Evolutionary conservation across 306 rosid species (phyloP).

Genomic region (Datisca glomerata): DNA sequence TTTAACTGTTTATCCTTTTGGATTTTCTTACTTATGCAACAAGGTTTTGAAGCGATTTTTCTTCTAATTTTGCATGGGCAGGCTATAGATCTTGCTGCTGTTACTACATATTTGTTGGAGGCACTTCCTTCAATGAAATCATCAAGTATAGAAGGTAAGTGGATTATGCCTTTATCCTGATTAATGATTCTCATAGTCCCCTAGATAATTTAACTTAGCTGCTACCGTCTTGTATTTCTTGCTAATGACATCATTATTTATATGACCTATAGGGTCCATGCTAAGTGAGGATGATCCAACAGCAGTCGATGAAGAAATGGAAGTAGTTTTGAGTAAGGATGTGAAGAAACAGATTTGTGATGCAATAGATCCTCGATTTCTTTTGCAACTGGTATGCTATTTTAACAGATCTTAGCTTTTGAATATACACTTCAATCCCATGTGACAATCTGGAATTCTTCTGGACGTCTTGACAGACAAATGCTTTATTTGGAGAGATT

Average conservation of each 20-base stretch:
- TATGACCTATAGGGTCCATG: constrained; percentile 44
- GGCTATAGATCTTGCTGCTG: constrained; percentile 85
- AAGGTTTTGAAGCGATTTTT: constrained; percentile 8
- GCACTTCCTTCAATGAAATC: constrained; percentile 60
- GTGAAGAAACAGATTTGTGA: constrained; percentile 68
- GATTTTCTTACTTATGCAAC: background rate
- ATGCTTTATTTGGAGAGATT: constrained; percentile 66
- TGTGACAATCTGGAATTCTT: constrained; percentile 10
- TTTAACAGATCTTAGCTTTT: constrained; percentile 6
- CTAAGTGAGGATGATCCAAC: constrained; percentile 52
- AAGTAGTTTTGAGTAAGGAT: constrained; percentile 42
- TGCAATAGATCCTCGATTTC: constrained; percentile 73
- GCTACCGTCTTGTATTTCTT: background rate
- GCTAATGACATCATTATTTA: background rate
- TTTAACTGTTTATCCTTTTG: too few species aligned
- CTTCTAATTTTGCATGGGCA: constrained; percentile 17
- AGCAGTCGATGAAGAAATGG: constrained; percentile 45
- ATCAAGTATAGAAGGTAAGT: constrained; percentile 28
- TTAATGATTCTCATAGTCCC: too few species aligned
- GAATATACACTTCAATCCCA: constrained; percentile 1
- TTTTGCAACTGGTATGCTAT: constrained; percentile 66
- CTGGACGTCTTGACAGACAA: constrained; percentile 41
- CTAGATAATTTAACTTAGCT: too few species aligned
- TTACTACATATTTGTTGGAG: constrained; percentile 67
- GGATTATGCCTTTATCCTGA: constrained; percentile 43